A percentile compares a stretch with the other conserved stretches of the same genome.
Conservation (phyloP, 2,329 filamentous ascomycete species). For the Didymella lethalis region DNA sequence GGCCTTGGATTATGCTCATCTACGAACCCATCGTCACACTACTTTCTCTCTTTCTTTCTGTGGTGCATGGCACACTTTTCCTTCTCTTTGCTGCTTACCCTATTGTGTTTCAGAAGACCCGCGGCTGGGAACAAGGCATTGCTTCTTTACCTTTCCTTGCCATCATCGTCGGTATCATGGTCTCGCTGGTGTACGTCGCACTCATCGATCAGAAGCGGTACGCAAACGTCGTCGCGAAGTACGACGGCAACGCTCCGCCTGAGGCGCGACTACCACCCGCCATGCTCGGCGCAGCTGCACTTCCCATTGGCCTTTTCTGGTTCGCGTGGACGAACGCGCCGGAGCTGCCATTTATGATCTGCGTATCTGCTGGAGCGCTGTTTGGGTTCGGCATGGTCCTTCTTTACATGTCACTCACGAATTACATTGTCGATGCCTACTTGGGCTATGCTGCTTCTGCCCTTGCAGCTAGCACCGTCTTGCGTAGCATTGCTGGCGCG, state of each 20-base stretch:
- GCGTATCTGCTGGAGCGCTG: slow-evolving; percentile 58
- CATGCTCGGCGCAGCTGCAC: slow-evolving; percentile 62
- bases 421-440: slow-evolving; percentile 72
- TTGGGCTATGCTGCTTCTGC: slow-evolving; percentile 56
- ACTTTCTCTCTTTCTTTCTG: slow-evolving; percentile 25
- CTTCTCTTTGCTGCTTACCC: slow-evolving; percentile 58
- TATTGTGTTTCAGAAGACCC: slow-evolving; percentile 61
- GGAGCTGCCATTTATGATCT: slow-evolving; percentile 64
- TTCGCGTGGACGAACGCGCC: slow-evolving; percentile 59
- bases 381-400: slow-evolving; percentile 55
- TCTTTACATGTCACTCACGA: slow-evolving; percentile 59
- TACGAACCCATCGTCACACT: slow-evolving; percentile 62
- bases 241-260: slow-evolving; percentile 59
- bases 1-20: slow-evolving; percentile 62
- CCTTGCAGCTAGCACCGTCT: slow-evolving; percentile 54
- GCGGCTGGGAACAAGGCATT: slow-evolving; percentile 63
- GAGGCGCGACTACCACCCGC: slow-evolving; percentile 58
- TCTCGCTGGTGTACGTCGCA: slow-evolving; percentile 28
- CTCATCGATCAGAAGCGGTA: slow-evolving; percentile 30
- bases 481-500: slow-evolving; percentile 58
- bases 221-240: slow-evolving; percentile 21
- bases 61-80: slow-evolving; percentile 50
- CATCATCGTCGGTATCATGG: slow-evolving; percentile 63
- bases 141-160: slow-evolving; percentile 69
- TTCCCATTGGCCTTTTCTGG: slow-evolving; percentile 58